Evolutionary conservation across 2,329 filamentous ascomycete species (phyloP), one percentile per base, ranked within the genome.

Genomic region (Arthrobotrys conoides): DNA sequence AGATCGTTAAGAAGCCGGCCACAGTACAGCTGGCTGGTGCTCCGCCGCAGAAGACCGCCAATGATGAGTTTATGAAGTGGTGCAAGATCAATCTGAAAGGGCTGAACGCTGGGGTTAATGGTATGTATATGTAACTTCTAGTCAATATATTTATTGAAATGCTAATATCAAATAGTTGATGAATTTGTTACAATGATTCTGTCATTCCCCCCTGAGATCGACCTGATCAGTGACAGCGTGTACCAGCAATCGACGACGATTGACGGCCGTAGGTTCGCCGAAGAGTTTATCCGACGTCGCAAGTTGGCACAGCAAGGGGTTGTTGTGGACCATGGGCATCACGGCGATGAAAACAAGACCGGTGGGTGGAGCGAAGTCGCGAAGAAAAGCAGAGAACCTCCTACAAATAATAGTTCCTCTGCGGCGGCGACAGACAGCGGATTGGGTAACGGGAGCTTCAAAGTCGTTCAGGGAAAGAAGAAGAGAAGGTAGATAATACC

Each of bases 51-150:
- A 84, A 84, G 20, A 81, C 84, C 77, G 95, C 96, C 2, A 90
- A 93, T 84, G 94, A 97, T 48, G 96, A 98, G 84, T 96, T 99
- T 84, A 91, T 90, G 83, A 97, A 96, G 85, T 99, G 96, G 96
- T 90, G 94, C 18, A 90, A 92, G 82, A 88, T 90, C 70, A 91
- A 96, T 83, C 87, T 99, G 71, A 91, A 93, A 75, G 94, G 94
- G 59, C 84, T 93, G 71, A 90, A 90, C 83, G 87, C 88, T 84
- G 87, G 87, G 80, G 92, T 92, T 80, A 90, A 90, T 86, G 89
- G 90, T 91, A 87, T 84, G 87, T 85, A 61, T 14, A 46, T n/a
- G n/a, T n/a, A n/a, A n/a, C n/a, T n/a, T 36, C 14, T n/a, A 14
- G 30, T n/a, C 2, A 33, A 27, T 2, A 70, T 41, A n/a, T 18